Base-by-base conservation (phyloP, 257 asterid species). In the Solanum chmielewskii region DNA sequence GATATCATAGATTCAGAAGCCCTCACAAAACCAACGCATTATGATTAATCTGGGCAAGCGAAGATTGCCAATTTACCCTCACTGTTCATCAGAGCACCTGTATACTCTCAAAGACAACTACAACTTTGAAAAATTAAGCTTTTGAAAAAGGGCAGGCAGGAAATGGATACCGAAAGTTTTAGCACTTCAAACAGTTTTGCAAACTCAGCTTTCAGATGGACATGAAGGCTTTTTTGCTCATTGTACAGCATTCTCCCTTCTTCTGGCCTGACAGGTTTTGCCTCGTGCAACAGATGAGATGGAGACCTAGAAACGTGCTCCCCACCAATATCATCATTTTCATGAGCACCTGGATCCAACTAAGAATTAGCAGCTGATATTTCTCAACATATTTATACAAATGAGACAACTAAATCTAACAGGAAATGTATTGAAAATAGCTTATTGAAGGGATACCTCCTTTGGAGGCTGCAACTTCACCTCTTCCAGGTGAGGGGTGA, bases 141-240 rank as follows among this genome's bases (percentile, higher is more conserved):
- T 45, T 87, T 31, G 71, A 74, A 83, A 86, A 68, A n/a, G 37
- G 9, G 41, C 56, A 74, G 75, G 69, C 56, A 85, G 37, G 84
- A 86, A 87, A 92, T 89, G 66, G 75, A 85, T 95, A 96, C 99
- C 95, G 98, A 75, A 87, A 95, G 91, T 83, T 92, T 90, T 49
- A 94, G 94, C 90, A 88, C 86, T 88, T 91, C 89, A 89, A 94
- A 91, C 18, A 94, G 89, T 88, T 87, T 90, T 33, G 68, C 83
- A 70, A 91, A 83, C 86, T 91, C 92, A 83, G 84, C 91, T 66
- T 87, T 93, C 90, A 94, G 92, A 90, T 85, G 90, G 75, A 82
- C 74, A 68, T 92, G 90, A 85, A 90, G 86, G 83, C 91, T 85
- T 88, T 89, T 89, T 91, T 84, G 95, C 87, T 87, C 95, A 88